Evolutionary conservation across 441 rosid species (phyloP).

Genomic region (Kokia cookei): DNA sequence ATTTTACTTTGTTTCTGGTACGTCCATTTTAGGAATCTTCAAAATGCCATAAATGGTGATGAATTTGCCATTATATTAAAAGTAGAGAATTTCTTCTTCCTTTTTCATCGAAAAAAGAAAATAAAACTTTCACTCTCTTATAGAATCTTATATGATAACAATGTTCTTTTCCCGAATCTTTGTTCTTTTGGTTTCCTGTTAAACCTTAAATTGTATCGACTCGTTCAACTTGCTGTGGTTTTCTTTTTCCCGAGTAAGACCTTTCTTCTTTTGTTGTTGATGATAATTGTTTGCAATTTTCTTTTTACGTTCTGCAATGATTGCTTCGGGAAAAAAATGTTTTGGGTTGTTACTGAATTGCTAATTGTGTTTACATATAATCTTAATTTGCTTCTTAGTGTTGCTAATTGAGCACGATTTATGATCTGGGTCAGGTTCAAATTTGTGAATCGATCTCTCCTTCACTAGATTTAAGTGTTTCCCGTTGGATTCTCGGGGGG

Average conservation of each 20-base stretch:
- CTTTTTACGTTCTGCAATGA: neutral
- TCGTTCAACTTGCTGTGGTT: neutral
- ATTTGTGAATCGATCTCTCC: constrained; percentile 3
- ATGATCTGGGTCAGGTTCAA: neutral
- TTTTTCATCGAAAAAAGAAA: neutral
- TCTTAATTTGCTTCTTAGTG: neutral
- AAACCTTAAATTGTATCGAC: constrained; percentile 1
- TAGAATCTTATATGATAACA: neutral
- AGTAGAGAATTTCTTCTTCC: neutral
- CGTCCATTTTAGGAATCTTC: neutral
- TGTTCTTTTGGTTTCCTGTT: neutral
- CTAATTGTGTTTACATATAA: neutral
- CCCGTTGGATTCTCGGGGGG: neutral
- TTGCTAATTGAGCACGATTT: neutral
- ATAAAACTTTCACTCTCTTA: neutral
- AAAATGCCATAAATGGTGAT: neutral
- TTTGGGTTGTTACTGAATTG: constrained; percentile 8
- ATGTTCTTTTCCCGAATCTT: neutral
- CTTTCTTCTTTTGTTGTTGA: neutral
- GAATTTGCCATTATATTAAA: neutral
- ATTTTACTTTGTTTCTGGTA: neutral
- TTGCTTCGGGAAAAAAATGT: neutral
- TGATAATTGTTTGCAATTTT: neutral
- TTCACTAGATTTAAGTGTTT: constrained; percentile 1
- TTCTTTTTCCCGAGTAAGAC: constrained; percentile 7